phyloP scores from a whole-genome alignment of 2,329 filamentous ascomycete genomes.

The Colletotrichum ledebouriae region DNA sequence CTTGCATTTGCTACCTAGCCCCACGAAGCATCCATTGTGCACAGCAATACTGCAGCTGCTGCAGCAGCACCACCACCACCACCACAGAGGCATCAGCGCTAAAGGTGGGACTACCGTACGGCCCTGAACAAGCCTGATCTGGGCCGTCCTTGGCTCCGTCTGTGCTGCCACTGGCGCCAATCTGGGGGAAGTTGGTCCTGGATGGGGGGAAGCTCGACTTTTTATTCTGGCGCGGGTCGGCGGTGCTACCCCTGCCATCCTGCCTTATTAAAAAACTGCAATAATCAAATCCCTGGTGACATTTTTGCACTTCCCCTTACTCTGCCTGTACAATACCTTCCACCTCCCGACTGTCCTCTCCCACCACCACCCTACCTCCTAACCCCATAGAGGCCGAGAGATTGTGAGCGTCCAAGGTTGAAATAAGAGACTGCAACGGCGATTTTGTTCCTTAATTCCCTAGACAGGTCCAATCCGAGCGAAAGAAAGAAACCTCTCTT shows the following conservation, averaged over 20 bases:
- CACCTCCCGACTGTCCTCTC: constrained; percentile 25
- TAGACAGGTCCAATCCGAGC: background rate
- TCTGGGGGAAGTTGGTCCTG: constrained; percentile 36
- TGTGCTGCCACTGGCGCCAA: constrained; percentile 42
- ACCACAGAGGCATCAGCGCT: constrained; percentile 12
- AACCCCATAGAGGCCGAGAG: constrained; percentile 36
- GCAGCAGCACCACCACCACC: too few relatives aligned
- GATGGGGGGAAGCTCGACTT: constrained; percentile 32
- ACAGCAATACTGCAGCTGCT: too few relatives aligned
- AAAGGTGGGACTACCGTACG: constrained; percentile 33
- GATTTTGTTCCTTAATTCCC: constrained; percentile 24
- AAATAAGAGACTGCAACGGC: constrained; percentile 27
- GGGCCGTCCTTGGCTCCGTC: constrained; percentile 42
- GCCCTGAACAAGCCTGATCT: constrained; percentile 37
- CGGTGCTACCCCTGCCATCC: constrained; percentile 42
- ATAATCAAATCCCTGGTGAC: constrained; percentile 42
- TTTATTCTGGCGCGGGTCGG: constrained; percentile 32
- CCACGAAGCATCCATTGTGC: too few relatives aligned
- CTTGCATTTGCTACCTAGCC: too few relatives aligned
- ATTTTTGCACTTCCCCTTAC: constrained; percentile 43
- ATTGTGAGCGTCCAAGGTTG: constrained; percentile 37
- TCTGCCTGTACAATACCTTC: constrained; percentile 34
- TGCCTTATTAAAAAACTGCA: constrained; percentile 43
- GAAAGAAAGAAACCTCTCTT: constrained; percentile 1
- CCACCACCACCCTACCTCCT: constrained; percentile 23